Conservation (phyloP, 257 asterid genomes). For the Penstemon newberryi region DNA sequence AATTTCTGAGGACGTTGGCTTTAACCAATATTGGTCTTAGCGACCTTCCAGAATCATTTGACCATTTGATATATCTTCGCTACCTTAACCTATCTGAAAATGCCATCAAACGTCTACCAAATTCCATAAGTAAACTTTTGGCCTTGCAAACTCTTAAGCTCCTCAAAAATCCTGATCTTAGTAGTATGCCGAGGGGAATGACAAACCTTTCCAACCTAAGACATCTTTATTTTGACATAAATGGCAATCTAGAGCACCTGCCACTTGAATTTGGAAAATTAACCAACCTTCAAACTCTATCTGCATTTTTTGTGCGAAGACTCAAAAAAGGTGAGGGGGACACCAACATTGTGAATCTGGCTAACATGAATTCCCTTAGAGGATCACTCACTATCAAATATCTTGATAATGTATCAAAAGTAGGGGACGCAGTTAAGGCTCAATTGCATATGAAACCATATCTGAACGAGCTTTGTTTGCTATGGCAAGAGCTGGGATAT, state of each 20-base stretch:
- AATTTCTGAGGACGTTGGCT: conserved; percentile 22
- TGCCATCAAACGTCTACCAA: conserved; percentile 18
- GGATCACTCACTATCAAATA: conserved; percentile 39
- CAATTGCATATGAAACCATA: conserved; percentile 11
- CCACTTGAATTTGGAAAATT: conserved; percentile 27
- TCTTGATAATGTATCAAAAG: conserved; percentile 2
- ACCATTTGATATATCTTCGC: conserved; percentile 15
- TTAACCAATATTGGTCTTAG: conserved; percentile 14
- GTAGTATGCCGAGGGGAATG: conserved; percentile 19
- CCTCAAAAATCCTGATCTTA: conserved; percentile 20
- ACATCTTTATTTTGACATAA: conserved; percentile 32
- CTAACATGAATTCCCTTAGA: conserved; percentile 25
- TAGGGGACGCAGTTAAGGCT: neutral
- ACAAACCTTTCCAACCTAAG: conserved; percentile 28
- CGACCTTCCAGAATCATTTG: conserved; percentile 11
- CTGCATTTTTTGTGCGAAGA: conserved; percentile 16
- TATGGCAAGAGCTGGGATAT: neutral
- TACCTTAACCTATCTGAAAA: conserved; percentile 33
- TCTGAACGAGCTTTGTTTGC: conserved; percentile 18
- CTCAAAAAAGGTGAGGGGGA: conserved; percentile 1
- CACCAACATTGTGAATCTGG: conserved; percentile 14
- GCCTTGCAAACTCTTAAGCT: conserved; percentile 32
- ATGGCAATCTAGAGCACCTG: conserved; percentile 11
- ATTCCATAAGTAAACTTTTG: conserved; percentile 20
- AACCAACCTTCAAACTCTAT: conserved; percentile 30